These are phyloP conservation scores for Ceratocystis albifundus DNA, from an alignment of 2,329 filamentous ascomycete genomes.

Conservation along the genomic window DNA sequence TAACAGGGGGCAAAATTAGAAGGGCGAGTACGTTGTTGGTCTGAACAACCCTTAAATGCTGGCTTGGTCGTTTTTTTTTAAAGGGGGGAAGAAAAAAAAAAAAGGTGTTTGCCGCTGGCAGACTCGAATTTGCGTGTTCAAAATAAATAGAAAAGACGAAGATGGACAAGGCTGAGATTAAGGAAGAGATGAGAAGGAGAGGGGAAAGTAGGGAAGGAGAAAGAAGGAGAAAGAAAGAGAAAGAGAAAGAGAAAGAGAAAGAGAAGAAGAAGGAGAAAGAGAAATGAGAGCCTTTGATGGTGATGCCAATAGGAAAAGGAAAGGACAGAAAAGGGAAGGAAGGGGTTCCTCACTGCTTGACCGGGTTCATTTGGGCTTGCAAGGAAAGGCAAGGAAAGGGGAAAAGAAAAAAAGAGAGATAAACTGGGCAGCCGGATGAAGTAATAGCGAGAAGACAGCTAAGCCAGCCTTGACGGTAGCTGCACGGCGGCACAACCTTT, in stretches of 20 bases:
- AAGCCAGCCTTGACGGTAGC: slow-evolving; percentile 1
- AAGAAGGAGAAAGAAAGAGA: background rate
- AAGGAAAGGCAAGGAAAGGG: background rate
- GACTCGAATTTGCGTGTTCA: background rate
- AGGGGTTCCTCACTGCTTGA: background rate
- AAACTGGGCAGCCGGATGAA: slow-evolving; percentile 10
- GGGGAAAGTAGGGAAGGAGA: background rate
- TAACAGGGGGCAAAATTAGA: background rate
- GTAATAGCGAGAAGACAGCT: slow-evolving; percentile 10
- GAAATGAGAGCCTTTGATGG: background rate
- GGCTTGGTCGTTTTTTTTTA: background rate
- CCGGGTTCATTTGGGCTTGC: no score
- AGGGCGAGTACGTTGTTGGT: background rate
- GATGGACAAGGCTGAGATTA: slow-evolving; percentile 11
- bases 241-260: slow-evolving; percentile 1
- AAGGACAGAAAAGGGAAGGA: background rate
- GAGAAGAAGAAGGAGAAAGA: background rate
- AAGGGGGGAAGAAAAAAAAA: background rate
- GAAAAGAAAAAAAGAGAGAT: background rate
- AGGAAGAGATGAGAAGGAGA: background rate
- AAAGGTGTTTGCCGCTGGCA: background rate
- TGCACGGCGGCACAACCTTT: slow-evolving; percentile 1
- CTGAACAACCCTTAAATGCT: background rate
- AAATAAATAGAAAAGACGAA: background rate
- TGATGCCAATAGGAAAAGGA: slow-evolving; percentile 10